Base-by-base conservation (phyloP, 768 basidiomycete species). In the Russula vinacea region DNA sequence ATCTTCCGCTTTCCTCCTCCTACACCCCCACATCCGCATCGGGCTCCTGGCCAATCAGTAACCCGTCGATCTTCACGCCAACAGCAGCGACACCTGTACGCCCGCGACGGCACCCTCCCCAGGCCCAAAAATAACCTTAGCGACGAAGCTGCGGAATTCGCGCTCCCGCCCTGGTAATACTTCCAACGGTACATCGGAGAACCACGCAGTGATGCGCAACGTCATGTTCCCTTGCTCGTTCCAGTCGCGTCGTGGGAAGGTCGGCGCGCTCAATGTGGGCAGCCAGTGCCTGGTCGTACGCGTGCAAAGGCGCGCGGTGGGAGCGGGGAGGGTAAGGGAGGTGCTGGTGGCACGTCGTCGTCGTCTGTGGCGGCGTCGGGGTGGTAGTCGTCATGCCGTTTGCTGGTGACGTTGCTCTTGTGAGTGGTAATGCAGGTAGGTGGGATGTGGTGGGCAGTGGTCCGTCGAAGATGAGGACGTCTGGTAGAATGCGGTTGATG, bases 401-500 rank as follows among this genome's bases (percentile, higher is more conserved):
- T 29, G 26, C 16, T 7, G 6, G 26, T 54, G 40, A 17, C 13
- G 53, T 33, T 53, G 52, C 11, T 37, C 22, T 16, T 39, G 14
- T 44, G 22, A 8, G 16, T 5, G 9, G 17, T 32, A 22, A 9
- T 2, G 9, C 4, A 29, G 54, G 17, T 10, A 33, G 5, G 2
- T 33, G 44, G 47, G 2, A 61, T 54, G 11, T 61, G 37, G 14
- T 17, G 29, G 44, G 32, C 11, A 45, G 22, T 3, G 40, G 50
- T 35, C 91, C 91, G 67, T 94, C 91, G 62, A 84, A 92, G 5
- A 93, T 80, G 7, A 92, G 73, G 32, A 89, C 85, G 71, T 94
- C 91, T 0, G 91, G 90, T 61, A 89, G 78, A 32, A 92, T 82
- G 49, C 78, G 80, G 8, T 76, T 80, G 22, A 92, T 85, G 49